A percentile compares a stretch with the other conserved stretches of the same genome.
phyloP scores from a whole-genome alignment of 305 asterid genomes.

The Nicotiana rustica region DNA sequence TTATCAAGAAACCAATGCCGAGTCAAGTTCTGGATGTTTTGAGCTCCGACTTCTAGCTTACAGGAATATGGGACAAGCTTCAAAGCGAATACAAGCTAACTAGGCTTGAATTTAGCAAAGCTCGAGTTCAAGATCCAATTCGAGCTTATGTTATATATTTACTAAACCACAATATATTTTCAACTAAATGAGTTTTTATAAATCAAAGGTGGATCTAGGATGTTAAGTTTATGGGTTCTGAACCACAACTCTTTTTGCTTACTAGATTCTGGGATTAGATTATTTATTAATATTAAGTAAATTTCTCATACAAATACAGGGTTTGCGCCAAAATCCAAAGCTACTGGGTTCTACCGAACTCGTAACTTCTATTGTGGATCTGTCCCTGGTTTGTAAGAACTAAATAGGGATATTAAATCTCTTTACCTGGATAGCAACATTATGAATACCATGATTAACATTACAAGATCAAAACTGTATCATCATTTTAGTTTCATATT shows the following conservation, averaged over 20 bases:
- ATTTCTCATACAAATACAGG: too few relatives aligned
- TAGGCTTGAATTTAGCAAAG: not conserved
- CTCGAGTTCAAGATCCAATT: not conserved
- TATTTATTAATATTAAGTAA: too few relatives aligned
- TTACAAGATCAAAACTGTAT: not conserved
- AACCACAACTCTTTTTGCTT: too few relatives aligned
- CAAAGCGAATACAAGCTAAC: not conserved
- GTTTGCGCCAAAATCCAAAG: too few relatives aligned
- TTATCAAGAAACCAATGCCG: constrained; percentile 23
- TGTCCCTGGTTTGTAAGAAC: not conserved
- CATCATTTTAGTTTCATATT: not conserved
- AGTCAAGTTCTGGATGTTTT: constrained; percentile 15
- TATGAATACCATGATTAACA: constrained; percentile 9
- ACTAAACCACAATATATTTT: not conserved
- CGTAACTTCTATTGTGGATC: too few relatives aligned
- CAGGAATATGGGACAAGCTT: constrained; percentile 18
- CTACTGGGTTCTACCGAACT: too few relatives aligned
- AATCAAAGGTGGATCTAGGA: too few relatives aligned
- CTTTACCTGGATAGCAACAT: not conserved
- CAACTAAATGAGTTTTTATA: not conserved
- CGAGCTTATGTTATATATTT: not conserved
- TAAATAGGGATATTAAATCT: not conserved
- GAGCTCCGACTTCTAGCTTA: not conserved
- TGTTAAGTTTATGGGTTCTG: too few relatives aligned
- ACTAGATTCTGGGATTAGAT: too few relatives aligned